A percentile compares a stretch with the other conserved stretches of the same genome.
These are phyloP conservation scores for Hymenoscyphus fructigenus DNA, from an alignment of 2,329 filamentous ascomycete genomes.

Conservation along the genomic window DNA sequence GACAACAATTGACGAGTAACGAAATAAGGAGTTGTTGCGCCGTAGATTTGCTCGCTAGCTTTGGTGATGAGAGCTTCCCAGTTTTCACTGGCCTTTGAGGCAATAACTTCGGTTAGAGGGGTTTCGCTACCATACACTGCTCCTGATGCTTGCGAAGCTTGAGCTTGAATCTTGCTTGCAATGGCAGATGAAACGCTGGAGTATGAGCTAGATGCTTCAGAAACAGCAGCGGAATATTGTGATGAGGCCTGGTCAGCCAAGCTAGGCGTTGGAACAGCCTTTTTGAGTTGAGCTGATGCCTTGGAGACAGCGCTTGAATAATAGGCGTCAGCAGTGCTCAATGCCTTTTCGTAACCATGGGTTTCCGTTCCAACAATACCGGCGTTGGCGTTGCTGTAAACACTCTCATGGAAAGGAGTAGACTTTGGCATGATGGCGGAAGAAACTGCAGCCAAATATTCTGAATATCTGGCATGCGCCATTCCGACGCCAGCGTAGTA, in stretches of 20 bases:
- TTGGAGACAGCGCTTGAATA: slow-evolving; percentile 37
- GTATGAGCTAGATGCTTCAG: slow-evolving; percentile 46
- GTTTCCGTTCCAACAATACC: slow-evolving; percentile 30
- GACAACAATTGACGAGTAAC: slow-evolving; percentile 44
- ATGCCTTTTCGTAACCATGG: slow-evolving; percentile 24
- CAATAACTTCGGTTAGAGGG: slow-evolving; percentile 51
- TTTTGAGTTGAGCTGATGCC: slow-evolving; percentile 43
- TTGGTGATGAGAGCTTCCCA: slow-evolving; percentile 37
- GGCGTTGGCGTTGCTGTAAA: slow-evolving; percentile 29
- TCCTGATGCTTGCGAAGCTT: slow-evolving; percentile 35
- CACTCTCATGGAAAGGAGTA: slow-evolving; percentile 44
- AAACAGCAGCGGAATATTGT: slow-evolving; percentile 44
- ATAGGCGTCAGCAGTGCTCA: slow-evolving; percentile 25
- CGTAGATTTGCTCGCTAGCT: slow-evolving; percentile 36
- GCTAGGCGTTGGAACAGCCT: slow-evolving; percentile 39
- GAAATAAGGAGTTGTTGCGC: slow-evolving; percentile 33
- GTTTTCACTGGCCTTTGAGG: slow-evolving; percentile 46
- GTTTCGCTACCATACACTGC: slow-evolving; percentile 43
- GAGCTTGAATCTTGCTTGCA: slow-evolving; percentile 37
- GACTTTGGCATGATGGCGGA: slow-evolving; percentile 65
- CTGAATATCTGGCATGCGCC: slow-evolving; percentile 76
- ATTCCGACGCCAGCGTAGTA: slow-evolving; percentile 79
- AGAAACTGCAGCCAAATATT: slow-evolving; percentile 71
- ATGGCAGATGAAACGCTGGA: slow-evolving; percentile 59
- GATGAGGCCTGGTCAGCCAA: slow-evolving; percentile 45